Conservation (phyloP, 1,284 basidiomycete genomes). For the Microbotryomycetes sp. region DNA sequence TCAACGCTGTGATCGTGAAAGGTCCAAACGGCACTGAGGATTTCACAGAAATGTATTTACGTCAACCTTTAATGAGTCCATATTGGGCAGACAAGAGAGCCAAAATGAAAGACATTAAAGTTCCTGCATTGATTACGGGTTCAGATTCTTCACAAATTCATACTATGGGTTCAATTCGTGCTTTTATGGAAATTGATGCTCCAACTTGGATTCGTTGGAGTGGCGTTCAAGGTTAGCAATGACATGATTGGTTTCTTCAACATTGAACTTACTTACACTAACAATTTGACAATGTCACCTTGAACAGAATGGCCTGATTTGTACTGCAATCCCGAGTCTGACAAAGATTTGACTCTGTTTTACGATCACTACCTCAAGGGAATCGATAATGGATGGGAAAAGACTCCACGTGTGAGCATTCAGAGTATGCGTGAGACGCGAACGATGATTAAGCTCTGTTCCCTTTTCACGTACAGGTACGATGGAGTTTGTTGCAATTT, state of each 20-base stretch:
- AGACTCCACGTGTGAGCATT: conserved; percentile 22
- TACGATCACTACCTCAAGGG: conserved; percentile 36
- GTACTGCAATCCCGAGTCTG: conserved; percentile 23
- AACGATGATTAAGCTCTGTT: not conserved
- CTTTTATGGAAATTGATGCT: conserved; percentile 25
- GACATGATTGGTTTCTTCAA: not conserved
- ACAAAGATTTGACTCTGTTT: conserved; percentile 32
- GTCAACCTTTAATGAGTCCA: not conserved
- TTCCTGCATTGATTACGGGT: conserved; percentile 33
- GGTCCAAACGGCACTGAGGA: conserved; percentile 25
- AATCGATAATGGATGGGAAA: conserved; percentile 33
- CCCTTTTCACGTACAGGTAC: not conserved
- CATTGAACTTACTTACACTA: not conserved
- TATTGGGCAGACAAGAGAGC: conserved; percentile 33
- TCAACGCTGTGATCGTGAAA: conserved; percentile 33
- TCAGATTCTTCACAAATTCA: conserved; percentile 32
- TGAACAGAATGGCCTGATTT: conserved; percentile 23
- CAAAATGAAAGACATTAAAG: conserved; percentile 35
- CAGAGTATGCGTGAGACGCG: not conserved
- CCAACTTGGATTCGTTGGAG: conserved; percentile 32
- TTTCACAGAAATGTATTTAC: conserved; percentile 22
- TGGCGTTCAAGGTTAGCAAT: conserved; percentile 20
- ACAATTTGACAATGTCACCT: not conserved
- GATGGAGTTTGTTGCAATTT: conserved; percentile 24
- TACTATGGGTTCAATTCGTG: conserved; percentile 29